Evolutionary conservation across 1,284 basidiomycete species (phyloP).

Genomic region (Sporisorium exsertum): DNA sequence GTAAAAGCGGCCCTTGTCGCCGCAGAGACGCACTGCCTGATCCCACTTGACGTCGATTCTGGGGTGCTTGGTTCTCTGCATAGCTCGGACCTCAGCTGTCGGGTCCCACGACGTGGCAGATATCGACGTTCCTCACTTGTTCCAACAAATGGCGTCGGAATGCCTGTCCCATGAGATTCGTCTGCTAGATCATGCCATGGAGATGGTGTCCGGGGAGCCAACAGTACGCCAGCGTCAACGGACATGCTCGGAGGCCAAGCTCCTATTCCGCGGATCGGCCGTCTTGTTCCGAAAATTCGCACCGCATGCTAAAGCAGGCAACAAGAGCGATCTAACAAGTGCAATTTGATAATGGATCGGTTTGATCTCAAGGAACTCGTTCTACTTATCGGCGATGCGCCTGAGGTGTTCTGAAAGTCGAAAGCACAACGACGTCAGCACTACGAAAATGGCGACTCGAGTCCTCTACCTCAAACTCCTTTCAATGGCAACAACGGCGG

Average conservation of each 20-base stretch:
- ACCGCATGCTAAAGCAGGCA: too few relatives aligned
- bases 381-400: too few relatives aligned
- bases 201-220: not conserved
- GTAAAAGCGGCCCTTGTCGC: too few relatives aligned
- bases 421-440: conserved; percentile 30
- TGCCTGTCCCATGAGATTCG: not conserved
- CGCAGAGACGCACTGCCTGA: too few relatives aligned
- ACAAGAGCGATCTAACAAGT: too few relatives aligned
- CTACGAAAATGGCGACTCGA: too few relatives aligned
- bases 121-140: too few relatives aligned
- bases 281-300: not conserved
- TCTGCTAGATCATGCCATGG: not conserved
- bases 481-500: not conserved
- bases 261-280: not conserved
- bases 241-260: not conserved
- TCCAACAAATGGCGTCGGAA: not conserved
- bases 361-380: too few relatives aligned
- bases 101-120: too few relatives aligned
- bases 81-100: not conserved
- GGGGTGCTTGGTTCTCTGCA: not conserved
- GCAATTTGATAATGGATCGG: too few relatives aligned
- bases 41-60: too few relatives aligned
- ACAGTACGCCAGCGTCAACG: not conserved
- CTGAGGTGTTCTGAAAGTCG: too few relatives aligned
- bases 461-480: not conserved